phyloP scores from a whole-genome alignment of 306 rosid genomes.

The Trichosanthes truncata region DNA sequence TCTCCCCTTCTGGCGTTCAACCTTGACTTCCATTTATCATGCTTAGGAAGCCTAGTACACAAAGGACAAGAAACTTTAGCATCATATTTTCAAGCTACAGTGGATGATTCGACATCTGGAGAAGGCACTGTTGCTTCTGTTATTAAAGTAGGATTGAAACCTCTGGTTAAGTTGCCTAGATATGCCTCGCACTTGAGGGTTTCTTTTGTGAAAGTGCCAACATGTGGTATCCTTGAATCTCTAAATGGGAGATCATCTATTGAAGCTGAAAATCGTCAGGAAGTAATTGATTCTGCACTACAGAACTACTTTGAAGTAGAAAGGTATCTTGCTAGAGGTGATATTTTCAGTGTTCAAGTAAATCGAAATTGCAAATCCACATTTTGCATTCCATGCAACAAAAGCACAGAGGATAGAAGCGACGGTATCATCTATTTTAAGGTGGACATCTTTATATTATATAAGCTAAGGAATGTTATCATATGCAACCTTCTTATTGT shows the following conservation, averaged over 20 bases:
- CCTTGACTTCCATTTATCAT: constrained; percentile 63
- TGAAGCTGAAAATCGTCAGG: constrained; percentile 67
- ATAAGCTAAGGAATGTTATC: not conserved
- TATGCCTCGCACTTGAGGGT: constrained; percentile 75
- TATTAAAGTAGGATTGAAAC: constrained; percentile 38
- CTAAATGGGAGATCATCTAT: constrained; percentile 43
- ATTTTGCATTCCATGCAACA: constrained; percentile 66
- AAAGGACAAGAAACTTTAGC: constrained; percentile 46
- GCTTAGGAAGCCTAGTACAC: constrained; percentile 54
- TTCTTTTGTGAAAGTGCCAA: constrained; percentile 76
- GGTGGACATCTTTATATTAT: constrained; percentile 30
- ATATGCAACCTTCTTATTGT: constrained; percentile 15
- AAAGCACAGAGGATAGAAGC: constrained; percentile 20
- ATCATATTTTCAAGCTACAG: constrained; percentile 48
- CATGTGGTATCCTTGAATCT: constrained; percentile 66
- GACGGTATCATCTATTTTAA: constrained; percentile 56
- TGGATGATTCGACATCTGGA: constrained; percentile 21
- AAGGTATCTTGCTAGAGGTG: constrained; percentile 66
- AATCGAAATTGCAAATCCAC: constrained; percentile 64
- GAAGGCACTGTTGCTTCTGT: constrained; percentile 23
- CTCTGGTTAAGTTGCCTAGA: constrained; percentile 39
- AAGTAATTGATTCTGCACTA: constrained; percentile 65
- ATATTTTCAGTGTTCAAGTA: constrained; percentile 54
- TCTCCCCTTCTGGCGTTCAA: constrained; percentile 80
- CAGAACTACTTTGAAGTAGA: constrained; percentile 73